Base-by-base conservation (phyloP, 2,329 filamentous ascomycete species). In the Colletotrichum viniferum region DNA sequence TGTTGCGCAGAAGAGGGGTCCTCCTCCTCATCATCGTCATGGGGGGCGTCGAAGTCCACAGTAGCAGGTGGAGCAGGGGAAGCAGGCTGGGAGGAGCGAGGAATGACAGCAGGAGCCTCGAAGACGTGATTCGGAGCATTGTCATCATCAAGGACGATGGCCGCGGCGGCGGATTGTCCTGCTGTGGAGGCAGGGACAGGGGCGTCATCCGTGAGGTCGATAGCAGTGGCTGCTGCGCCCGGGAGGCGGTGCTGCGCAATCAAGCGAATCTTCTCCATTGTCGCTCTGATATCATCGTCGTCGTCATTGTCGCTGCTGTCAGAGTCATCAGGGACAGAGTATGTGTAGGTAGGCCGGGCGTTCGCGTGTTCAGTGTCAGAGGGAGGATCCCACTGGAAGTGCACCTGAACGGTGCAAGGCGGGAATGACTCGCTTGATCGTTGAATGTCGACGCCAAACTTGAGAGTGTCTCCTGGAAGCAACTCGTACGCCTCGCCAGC, bases 281-380 rank as follows among this genome's bases (percentile, higher is more conserved):
- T 65, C 56, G 67, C n/a, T n/a, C 55, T 65, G 34, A 77, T n/a
- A 7, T 78, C 77, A 21, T 71, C 65, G 28, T 81, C 79, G 21
- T 80, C 82, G 21, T 77, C 77, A 0, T 78, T 30, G 72, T 82
- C 82, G 4, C 80, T 76, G 21, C 81, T 81, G 56, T 86, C 85
- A 7, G 79, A 81, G 10, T 87, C 86, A 67, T 88, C 86, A 0
- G 87, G 87, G 3, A 88, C 86, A 38, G 80, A 80, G 65, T 87
- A 88, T 26, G 80, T 80, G 65, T 87, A 88, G 26, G 69, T 30
- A 18, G 69, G 64, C 9, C 63, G 73, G 8, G n/a, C 18, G 14
- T 21, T 36, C 13, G 18, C 12, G 21, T 18, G 65, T 26, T n/a
- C 10, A 26, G 52, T 24, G 4, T 24, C 28, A 12, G 60, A 38